Percentiles rank a stretch among this genome's conserved stretches.
phyloP scores from a whole-genome alignment of 2,329 filamentous ascomycete genomes.

The Pseudogymnoascus sp. region DNA sequence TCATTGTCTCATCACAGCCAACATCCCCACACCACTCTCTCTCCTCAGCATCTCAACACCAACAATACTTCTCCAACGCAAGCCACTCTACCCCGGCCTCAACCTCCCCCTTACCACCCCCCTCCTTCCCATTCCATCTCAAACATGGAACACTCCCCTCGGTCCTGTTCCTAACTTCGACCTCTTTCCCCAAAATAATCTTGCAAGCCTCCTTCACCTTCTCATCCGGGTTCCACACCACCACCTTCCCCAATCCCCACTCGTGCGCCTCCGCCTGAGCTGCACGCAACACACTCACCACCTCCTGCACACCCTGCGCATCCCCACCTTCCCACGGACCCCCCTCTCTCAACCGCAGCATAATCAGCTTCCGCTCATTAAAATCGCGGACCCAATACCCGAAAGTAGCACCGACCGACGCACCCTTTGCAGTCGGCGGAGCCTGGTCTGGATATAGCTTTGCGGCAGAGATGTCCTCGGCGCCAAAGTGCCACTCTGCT shows the following conservation, averaged over 20 bases:
- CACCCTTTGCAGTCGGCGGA: conserved; percentile 21
- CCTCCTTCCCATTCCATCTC: neutral
- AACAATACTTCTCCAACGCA: neutral
- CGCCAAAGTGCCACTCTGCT: conserved; percentile 17
- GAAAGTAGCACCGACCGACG: neutral
- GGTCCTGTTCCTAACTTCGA: neutral
- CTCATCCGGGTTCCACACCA: conserved; percentile 31
- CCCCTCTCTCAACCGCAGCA: neutral
- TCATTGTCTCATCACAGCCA: neutral
- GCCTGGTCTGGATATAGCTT: conserved; percentile 14
- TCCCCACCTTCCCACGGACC: neutral
- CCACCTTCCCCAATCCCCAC: conserved; percentile 28
- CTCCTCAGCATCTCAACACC: neutral
- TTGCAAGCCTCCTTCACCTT: conserved; percentile 25
- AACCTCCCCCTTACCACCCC: neutral
- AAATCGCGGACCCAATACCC: neutral
- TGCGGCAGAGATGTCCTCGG: neutral
- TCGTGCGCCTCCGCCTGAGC: conserved; percentile 28
- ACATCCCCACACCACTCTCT: neutral
- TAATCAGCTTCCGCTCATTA: neutral
- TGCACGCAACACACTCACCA: conserved; percentile 27
- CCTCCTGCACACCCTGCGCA: conserved; percentile 16
- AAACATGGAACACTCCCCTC: neutral
- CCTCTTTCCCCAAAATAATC: conserved; percentile 4
- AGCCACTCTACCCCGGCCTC: neutral